Conservation (phyloP, 1,139 yeast species). For the Arxiozyma bovina region DNA sequence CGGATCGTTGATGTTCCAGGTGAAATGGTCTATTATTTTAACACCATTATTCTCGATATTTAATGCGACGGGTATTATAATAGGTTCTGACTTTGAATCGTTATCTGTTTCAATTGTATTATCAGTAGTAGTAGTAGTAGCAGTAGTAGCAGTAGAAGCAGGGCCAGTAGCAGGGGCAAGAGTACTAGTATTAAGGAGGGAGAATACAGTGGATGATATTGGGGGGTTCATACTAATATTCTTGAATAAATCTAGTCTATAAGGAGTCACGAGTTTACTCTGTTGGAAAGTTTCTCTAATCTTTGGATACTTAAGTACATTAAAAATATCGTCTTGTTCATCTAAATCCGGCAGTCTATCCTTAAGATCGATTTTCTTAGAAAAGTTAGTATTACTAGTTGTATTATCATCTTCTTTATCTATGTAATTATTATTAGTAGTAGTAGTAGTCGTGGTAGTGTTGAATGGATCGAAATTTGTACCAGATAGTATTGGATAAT, state of each 20-base stretch:
- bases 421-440: neutral
- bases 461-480: neutral
- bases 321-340: conserved; percentile 26
- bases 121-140: neutral
- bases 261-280: conserved; percentile 28
- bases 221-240: neutral
- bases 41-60: conserved; percentile 59
- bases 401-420: conserved; percentile 2
- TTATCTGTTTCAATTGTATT: neutral
- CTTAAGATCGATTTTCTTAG: conserved; percentile 7
- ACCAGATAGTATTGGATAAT: neutral
- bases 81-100: conserved; percentile 21
- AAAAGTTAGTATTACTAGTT: too few species aligned
- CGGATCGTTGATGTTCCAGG: conserved; percentile 84
- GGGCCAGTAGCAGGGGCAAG: neutral
- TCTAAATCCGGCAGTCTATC: conserved; percentile 27
- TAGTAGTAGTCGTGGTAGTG: conserved; percentile 3
- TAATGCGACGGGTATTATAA: conserved; percentile 71
- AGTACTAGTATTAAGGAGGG: neutral
- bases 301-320: conserved; percentile 27
- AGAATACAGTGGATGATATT: neutral
- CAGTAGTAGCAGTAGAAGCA: too few species aligned
- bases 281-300: conserved; percentile 30
- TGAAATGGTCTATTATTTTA: conserved; percentile 67
- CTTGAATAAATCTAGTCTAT: conserved; percentile 17